Conservation (phyloP, 805 yeast species). For the Myxozyma vanderwaltii region DNA sequence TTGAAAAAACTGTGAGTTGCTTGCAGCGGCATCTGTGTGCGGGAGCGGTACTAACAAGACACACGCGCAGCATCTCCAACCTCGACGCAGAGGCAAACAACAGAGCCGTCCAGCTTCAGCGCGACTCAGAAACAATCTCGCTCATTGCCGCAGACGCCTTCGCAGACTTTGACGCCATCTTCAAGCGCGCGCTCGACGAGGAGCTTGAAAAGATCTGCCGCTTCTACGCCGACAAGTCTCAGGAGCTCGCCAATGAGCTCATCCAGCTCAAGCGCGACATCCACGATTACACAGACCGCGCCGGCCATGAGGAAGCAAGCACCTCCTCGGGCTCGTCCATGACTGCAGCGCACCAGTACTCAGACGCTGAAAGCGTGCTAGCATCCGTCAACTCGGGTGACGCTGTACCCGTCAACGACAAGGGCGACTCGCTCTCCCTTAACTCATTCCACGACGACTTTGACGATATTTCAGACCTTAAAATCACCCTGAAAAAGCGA, state of each 20-base stretch:
- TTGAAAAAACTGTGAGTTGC: conserved; percentile 64
- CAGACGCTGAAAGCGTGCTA: conserved; percentile 18
- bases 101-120: conserved; percentile 35
- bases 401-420: background rate
- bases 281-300: conserved; percentile 49
- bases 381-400: conserved; percentile 5
- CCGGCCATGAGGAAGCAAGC: conserved; percentile 10
- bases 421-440: conserved; percentile 16
- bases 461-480: conserved; percentile 50
- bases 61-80: conserved; percentile 57
- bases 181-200: conserved; percentile 69
- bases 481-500: conserved; percentile 68
- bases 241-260: conserved; percentile 54
- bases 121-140: conserved; percentile 39
- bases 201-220: conserved; percentile 76
- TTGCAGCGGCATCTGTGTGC: too few relatives aligned
- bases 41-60: background rate
- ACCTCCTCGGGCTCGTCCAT: conserved; percentile 24
- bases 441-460: conserved; percentile 26
- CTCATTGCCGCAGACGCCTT: conserved; percentile 40
- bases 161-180: conserved; percentile 59
- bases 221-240: conserved; percentile 71
- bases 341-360: conserved; percentile 9
- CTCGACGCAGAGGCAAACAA: conserved; percentile 59
- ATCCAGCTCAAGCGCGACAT: conserved; percentile 63